Evolutionary conservation across 148 eudicot species (phyloP).

Genomic region (Fagopyrum homotropicum): DNA sequence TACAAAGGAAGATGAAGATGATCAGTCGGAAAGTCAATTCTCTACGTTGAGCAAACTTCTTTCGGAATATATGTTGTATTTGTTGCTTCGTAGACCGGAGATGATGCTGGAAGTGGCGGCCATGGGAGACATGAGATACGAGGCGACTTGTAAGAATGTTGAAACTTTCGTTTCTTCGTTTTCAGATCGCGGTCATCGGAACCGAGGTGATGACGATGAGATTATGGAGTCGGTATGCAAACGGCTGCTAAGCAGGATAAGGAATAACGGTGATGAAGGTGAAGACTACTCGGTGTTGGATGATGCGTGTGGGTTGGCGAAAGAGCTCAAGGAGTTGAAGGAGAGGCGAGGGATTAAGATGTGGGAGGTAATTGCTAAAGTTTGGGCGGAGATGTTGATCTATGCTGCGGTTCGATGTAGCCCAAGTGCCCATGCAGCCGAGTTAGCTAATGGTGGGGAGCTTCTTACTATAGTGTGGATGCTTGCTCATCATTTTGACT

Average conservation of each 20-base stretch:
- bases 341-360: background rate
- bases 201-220: background rate
- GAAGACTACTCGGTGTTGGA: conserved; percentile 33
- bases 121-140: conserved; percentile 19
- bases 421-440: background rate
- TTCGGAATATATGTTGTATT: conserved; percentile 33
- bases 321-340: conserved; percentile 17
- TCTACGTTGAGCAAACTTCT: conserved; percentile 6
- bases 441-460: background rate
- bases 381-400: conserved; percentile 32
- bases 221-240: background rate
- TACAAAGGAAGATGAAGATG: background rate
- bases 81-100: conserved; percentile 19
- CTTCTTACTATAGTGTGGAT: conserved; percentile 2
- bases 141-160: conserved; percentile 22
- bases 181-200: too few relatives aligned
- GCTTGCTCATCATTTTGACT: background rate
- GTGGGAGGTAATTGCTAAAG: conserved; percentile 27
- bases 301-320: conserved; percentile 26
- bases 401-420: conserved; percentile 19
- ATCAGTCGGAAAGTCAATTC: background rate
- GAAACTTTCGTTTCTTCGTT: conserved; percentile 15
- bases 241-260: background rate
- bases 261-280: background rate
- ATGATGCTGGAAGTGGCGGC: conserved; percentile 25